Evolutionary conservation across 179 eudicot species (phyloP), one percentile per base, ranked within the genome.

Genomic region (Nepenthes alata): DNA sequence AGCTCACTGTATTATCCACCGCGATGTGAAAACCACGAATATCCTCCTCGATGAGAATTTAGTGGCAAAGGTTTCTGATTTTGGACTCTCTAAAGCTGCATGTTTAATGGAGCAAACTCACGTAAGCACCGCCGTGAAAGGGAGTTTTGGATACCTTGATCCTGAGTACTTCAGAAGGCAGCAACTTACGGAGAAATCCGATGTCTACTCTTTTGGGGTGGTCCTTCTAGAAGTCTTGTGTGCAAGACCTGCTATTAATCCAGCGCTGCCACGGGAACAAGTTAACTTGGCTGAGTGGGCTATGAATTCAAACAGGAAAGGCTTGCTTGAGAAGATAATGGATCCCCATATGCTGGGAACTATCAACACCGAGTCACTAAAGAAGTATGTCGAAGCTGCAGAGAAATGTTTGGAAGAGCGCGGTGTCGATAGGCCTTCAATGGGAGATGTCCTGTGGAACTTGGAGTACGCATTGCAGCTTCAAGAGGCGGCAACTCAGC

Each of bases 221-320:
- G 95, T 91, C 37, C 82, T 91, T 2, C 83, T 89, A 0, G 96
- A 91, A 67, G 91, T 86, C 1, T 55, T 91, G 1, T 84, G 87
- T 4, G 93, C 93, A 3, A 74, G 98, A 47, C 89, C 98, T 0
- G 98, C 98, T 25, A 73, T 91, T 6, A 87, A 91, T 66, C 96
- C 96, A 4, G 75, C 83, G 25, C 62, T 91, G 69, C 86, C 96
- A 2, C 72, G 95, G 59, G 96, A 85, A 13, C 84, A 86, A 52
- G 95, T 86, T 13, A 91, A 86, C 71, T 72, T 91, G 47, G 98
- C 95, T 0, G 98, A 89, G 60, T 91, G 98, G 96, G 98, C 89
- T 3, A 78, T 81, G 95, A 65, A 75, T 6, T 79, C 80, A 37
- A 78, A 89, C 60, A 59, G 83, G 47, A 91, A 83, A 47, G 98